A percentile compares a stretch with the other conserved stretches of the same genome.
Conservation (phyloP, 768 basidiomycete genomes). For the Neoboletus magnificus region DNA sequence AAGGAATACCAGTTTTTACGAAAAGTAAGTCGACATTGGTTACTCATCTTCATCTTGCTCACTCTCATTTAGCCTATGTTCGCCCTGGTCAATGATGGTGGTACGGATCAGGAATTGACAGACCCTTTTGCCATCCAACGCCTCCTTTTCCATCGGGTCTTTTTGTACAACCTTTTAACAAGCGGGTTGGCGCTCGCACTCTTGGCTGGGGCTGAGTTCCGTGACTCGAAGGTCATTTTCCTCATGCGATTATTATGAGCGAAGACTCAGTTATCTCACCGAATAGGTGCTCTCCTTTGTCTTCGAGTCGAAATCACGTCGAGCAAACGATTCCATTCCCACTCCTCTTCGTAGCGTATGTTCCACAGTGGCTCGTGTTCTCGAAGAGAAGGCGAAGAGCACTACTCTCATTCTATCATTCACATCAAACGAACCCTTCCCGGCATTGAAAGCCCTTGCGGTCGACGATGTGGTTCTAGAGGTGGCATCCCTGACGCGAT, state of each 20-base stretch:
- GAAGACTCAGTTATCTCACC: neutral
- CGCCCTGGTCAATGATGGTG: slow-evolving; percentile 56
- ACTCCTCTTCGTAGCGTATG: slow-evolving; percentile 3
- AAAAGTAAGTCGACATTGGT: slow-evolving; percentile 34
- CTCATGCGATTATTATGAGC: neutral
- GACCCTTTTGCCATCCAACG: slow-evolving; percentile 21
- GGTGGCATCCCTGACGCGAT: slow-evolving; percentile 6
- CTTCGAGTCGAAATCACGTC: slow-evolving; percentile 38
- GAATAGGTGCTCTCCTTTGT: slow-evolving; percentile 59
- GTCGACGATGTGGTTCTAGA: slow-evolving; percentile 5
- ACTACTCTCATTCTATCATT: neutral
- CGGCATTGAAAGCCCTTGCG: neutral
- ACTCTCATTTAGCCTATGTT: slow-evolving; percentile 58
- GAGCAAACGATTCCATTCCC: slow-evolving; percentile 14
- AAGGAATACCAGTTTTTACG: slow-evolving; percentile 37
- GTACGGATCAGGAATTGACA: slow-evolving; percentile 14
- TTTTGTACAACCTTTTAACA: slow-evolving; percentile 49
- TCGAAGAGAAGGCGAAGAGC: neutral
- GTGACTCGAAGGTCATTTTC: slow-evolving; percentile 55
- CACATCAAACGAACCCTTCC: neutral
- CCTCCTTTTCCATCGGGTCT: slow-evolving; percentile 46
- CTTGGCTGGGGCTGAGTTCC: slow-evolving; percentile 54
- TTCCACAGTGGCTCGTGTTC: slow-evolving; percentile 7
- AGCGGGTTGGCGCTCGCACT: slow-evolving; percentile 49
- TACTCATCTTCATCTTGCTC: neutral